Base-by-base conservation (phyloP, 2,329 filamentous ascomycete genomes). In the Penicillium fuscoglaucum region DNA sequence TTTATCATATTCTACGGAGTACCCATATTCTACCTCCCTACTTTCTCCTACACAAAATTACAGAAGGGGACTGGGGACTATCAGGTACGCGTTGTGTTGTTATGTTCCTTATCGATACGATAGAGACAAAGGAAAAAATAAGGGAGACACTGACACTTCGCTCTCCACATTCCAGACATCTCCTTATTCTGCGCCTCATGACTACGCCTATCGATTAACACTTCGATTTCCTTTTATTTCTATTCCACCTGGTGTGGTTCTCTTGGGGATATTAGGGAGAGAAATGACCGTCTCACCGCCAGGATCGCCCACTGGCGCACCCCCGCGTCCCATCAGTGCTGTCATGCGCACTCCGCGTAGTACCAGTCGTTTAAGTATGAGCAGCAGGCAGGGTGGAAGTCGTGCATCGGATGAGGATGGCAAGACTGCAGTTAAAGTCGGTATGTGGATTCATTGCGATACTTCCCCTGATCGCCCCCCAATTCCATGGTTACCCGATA, bases 371-470 rank as follows among this genome's bases (percentile, higher is more conserved):
- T 82, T 96, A 83, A 96, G 91, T 79, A 89, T 89, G 80, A 75
- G 77, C 64, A 88, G 90, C 79, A 93, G 90, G 76, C 80, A 83
- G 52, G 87, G 87, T 52, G 87, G 89, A 63, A 96, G 91, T 78
- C 86, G 91, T 71, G 88, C 89, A 26, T 96, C 92, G 0, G 93
- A 97, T 70, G 93, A 97, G 68, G 93, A 96, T 74, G 84, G 84
- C 62, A 93, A 90, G 74, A 96, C 93, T 7, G 90, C 93, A 28
- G 93, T 97, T 78, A 95, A 91, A 93, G 93, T 97, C 74, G 93
- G 93, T 97, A 85, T 69, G 92, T 90, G 64, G 21, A 33, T 31
- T 21, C 44, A 24, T 43, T 26, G 31, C 6, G 6, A 41, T 31
- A 10, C 4, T 21, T 24, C 29, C 31, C 56, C 57, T 40, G 29